Evolutionary conservation across 331 rosid species (phyloP), one percentile per base, ranked within the genome.

Genomic region (Malus hybrid): DNA sequence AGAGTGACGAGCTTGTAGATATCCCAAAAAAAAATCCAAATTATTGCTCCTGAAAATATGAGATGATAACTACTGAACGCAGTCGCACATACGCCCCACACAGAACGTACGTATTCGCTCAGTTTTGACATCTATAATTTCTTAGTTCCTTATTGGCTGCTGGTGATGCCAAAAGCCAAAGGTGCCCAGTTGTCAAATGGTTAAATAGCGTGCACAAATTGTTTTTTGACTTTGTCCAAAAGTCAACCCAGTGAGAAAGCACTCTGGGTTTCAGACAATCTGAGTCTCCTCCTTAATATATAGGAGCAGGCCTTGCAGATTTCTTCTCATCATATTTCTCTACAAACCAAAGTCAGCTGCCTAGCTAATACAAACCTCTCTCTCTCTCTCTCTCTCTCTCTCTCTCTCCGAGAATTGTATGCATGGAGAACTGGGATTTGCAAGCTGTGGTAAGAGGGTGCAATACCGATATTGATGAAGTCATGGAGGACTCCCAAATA

Each of bases 381-480:
- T 24, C 67, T 69, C 59, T 54, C 57, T 50, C 56, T 50, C 56
- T 28, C 29, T 28, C 29, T 28, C 29, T 28, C 59, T 16, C 19
- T 61, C 73, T 73, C 54, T 74, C 66, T 36, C 60, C 36, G 1
- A 18, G 31, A 46, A 10, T 34, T 69, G 65, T 62, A 4, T 52
- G n/a, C 48, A 80, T 84, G 80, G 91, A 88, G 75, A 89, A 84
- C 39, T 93, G 98, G 97, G 98, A 85, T 80, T 86, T 93, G 90
- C 90, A 89, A 44, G 90, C 97, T 33, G 80, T 93, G 66, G 93
- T 90, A 24, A 84, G 87, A 81, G 97, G 98, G 18, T 70, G 67
- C 83, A 67, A 3, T 50, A 63, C 44, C 14, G 67, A n/a, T 34
- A 29, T 52, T 63, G 71, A 55, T 65, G 82, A 77, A 77, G 79